Percentiles rank a stretch among this genome's conserved stretches.
phyloP scores from a whole-genome alignment of 139 green algal genomes.

The Desmodesmus armatus region DNA sequence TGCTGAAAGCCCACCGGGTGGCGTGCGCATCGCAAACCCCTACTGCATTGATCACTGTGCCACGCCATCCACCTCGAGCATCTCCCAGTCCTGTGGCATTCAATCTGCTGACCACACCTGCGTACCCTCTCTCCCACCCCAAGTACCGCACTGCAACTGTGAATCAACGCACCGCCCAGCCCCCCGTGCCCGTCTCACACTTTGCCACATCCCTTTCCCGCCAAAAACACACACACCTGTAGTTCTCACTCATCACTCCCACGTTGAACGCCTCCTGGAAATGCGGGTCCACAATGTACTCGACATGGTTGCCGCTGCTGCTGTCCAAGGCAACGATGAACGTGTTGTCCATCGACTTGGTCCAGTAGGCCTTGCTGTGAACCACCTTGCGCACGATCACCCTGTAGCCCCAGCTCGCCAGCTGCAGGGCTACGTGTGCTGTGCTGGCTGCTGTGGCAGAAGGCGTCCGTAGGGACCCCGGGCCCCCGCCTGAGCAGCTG shows the following conservation, averaged over 20 bases:
- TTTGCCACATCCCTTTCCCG: too few species aligned
- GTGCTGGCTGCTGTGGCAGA: slow-evolving; percentile 24
- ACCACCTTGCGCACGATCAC: slow-evolving; percentile 57
- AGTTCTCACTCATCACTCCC: slow-evolving; percentile 48
- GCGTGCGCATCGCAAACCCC: too few species aligned
- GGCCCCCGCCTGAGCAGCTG: neutral
- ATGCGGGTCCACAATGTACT: slow-evolving; percentile 58
- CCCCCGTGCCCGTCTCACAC: neutral
- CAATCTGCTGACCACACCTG: too few species aligned
- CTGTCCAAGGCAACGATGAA: slow-evolving; percentile 51
- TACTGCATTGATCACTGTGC: too few species aligned
- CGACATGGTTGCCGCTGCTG: slow-evolving; percentile 22
- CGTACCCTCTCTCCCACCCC: too few species aligned
- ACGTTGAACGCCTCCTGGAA: slow-evolving; percentile 56
- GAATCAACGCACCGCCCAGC: neutral
- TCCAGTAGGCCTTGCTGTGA: slow-evolving; percentile 57
- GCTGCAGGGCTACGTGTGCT: slow-evolving; percentile 45
- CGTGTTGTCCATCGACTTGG: slow-evolving; percentile 53
- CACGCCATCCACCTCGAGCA: too few species aligned
- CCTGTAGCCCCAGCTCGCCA: slow-evolving; percentile 44
- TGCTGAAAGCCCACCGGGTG: too few species aligned
- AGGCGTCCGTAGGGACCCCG: neutral
- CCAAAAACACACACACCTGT: slow-evolving; percentile 43
- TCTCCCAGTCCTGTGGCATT: too few species aligned
- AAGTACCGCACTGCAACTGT: too few species aligned